Evolutionary conservation across 768 basidiomycete species (phyloP).

Genomic region (Trametes meyenii): DNA sequence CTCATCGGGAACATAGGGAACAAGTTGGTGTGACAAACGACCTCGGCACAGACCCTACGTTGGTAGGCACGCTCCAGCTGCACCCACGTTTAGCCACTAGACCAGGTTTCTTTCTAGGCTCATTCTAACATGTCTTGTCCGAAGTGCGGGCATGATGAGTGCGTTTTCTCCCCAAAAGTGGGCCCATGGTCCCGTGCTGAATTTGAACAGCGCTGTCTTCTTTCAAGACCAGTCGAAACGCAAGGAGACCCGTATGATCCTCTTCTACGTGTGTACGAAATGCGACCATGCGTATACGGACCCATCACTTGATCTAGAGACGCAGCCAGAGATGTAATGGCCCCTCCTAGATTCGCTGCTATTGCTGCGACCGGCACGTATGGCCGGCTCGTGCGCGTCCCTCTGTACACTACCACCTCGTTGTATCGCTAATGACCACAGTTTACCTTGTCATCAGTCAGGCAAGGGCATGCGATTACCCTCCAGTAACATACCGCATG

Average conservation of each 20-base stretch:
- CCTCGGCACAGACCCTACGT: conserved; percentile 85
- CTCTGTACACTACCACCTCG: neutral
- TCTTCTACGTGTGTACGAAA: conserved; percentile 88
- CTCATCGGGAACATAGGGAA: conserved; percentile 56
- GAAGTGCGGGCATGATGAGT: conserved; percentile 82
- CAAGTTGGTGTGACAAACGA: conserved; percentile 91
- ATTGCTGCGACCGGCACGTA: neutral
- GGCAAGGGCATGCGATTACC: too few relatives aligned
- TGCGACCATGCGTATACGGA: conserved; percentile 79
- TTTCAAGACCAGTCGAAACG: conserved; percentile 98
- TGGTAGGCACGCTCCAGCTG: conserved; percentile 50
- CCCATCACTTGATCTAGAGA: conserved; percentile 42
- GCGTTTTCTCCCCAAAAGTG: conserved; percentile 34
- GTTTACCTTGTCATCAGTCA: neutral
- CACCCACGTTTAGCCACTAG: neutral
- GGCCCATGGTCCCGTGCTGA: neutral
- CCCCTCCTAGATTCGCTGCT: neutral
- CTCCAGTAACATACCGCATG: too few relatives aligned
- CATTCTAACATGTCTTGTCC: conserved; percentile 87
- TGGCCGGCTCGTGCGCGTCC: neutral
- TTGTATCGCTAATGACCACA: conserved; percentile 6
- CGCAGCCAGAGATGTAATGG: conserved; percentile 22
- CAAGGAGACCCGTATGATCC: conserved; percentile 92
- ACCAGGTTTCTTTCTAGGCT: conserved; percentile 49
- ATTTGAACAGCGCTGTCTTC: conserved; percentile 73